Evolutionary conservation across 202 grass and related monocot species (phyloP), one percentile per base, ranked within the genome.

Genomic region (Digitaria exilis): DNA sequence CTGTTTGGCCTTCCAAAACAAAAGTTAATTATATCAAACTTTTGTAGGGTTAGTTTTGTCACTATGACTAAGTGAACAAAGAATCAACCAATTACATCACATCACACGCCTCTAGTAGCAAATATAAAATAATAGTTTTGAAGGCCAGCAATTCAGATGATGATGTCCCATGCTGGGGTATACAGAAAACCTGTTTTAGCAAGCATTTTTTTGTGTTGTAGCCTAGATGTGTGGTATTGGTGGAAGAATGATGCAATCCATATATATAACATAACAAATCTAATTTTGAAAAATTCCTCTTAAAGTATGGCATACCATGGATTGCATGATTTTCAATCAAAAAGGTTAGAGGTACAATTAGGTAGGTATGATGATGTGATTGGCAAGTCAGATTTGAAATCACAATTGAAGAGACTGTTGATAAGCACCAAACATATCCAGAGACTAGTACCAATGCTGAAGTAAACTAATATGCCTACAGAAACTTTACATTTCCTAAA

Each of bases 281-380:
- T 69, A 37, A 39, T 75, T 82, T 41, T 50, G 41, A 88, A 56
- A 42, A 71, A 48, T 51, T n/a, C n/a, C n/a, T n/a, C n/a, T n/a
- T n/a, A n/a, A n/a, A n/a, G n/a, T n/a, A n/a, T n/a, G n/a, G n/a
- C 56, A 77, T 18, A n/a, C 34, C 49, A 76, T 12, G 15, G 22
- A 54, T 24, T 65, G 19, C 50, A 57, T n/a, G 2, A 21, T 43
- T 81, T 21, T 42, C 22, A 44, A 14, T 79, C 16, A 13, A 64
- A 65, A 83, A 67, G 39, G 13, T 9, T 45, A 61, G 16, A 11
- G 2, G 21, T 10, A 30, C 10, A 75, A 73, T 4, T 21, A 65
- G n/a, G 48, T 16, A 31, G 25, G 21, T 75, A 72, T 69, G 5
- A 72, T 69, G 5, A 43, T 61, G 17, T 57, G 63, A 41, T 51